A percentile compares a stretch with the other conserved stretches of the same genome.
These are phyloP conservation scores for Pyrenochaeta sp. DNA, from an alignment of 2,329 filamentous ascomycete species.

Conservation along the genomic window DNA sequence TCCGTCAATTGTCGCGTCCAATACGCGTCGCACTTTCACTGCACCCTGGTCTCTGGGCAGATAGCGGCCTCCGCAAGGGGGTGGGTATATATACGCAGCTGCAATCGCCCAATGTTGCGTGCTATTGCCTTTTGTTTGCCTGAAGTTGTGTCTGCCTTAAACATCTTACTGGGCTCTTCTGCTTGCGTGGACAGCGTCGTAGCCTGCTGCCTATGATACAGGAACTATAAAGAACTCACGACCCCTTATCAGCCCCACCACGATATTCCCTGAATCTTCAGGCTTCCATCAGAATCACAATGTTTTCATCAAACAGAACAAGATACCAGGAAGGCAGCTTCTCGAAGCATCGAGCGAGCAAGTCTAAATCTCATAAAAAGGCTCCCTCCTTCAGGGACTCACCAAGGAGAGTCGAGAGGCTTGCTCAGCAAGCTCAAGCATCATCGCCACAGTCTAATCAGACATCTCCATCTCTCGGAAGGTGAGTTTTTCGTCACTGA, in stretches of 20 bases:
- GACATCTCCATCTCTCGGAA: conserved; percentile 46
- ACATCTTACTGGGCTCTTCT: conserved; percentile 22
- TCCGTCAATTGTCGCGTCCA: conserved; percentile 41
- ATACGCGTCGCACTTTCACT: conserved; percentile 39
- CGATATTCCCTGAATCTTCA: conserved; percentile 9
- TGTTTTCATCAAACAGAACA: conserved; percentile 47
- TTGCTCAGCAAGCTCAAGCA: conserved; percentile 43
- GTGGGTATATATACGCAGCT: conserved; percentile 44
- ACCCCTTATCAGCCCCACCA: conserved; percentile 20
- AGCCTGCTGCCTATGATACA: conserved; percentile 41
- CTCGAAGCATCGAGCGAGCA: conserved; percentile 49
- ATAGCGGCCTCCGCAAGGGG: conserved; percentile 41
- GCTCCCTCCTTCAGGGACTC: conserved; percentile 48
- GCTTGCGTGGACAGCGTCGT: conserved; percentile 34
- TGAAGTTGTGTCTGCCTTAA: conserved; percentile 42
- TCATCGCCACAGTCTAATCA: conserved; percentile 45
- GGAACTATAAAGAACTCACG: conserved; percentile 38
- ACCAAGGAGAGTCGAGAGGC: conserved; percentile 42
- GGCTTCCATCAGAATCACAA: conserved; percentile 29
- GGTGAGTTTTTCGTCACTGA: conserved; percentile 31
- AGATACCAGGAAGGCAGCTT: conserved; percentile 44
- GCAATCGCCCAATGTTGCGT: conserved; percentile 33
- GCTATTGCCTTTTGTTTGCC: conserved; percentile 34
- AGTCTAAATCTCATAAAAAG: conserved; percentile 48
- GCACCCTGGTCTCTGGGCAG: conserved; percentile 32